A percentile compares a stretch with the other conserved stretches of the same genome.
Conservation (phyloP, 1,139 yeast species). For the Nakaseomyces sp. region DNA sequence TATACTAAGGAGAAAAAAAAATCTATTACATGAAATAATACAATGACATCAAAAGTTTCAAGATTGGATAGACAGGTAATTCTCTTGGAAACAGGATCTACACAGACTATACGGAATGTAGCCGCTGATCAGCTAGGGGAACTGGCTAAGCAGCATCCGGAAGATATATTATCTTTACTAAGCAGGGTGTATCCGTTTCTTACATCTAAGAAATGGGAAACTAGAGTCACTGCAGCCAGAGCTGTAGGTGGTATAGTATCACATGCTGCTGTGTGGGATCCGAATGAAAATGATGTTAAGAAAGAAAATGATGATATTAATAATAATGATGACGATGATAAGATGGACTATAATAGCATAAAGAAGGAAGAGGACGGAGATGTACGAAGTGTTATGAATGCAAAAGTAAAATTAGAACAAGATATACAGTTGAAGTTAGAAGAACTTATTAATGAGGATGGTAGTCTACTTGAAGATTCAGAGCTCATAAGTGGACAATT, state of each 20-base stretch:
- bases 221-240: slow-evolving; percentile 87
- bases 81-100: slow-evolving; percentile 87
- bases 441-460: slow-evolving; percentile 60
- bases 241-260: slow-evolving; percentile 91
- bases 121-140: slow-evolving; percentile 98
- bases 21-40: too few species aligned
- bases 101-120: slow-evolving; percentile 85
- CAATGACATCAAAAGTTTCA: slow-evolving; percentile 32
- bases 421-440: slow-evolving; percentile 46
- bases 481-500: neutral
- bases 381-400: slow-evolving; percentile 8
- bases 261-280: slow-evolving; percentile 78
- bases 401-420: slow-evolving; percentile 37
- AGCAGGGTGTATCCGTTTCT: slow-evolving; percentile 89
- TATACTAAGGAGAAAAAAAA: too few species aligned
- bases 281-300: slow-evolving; percentile 37
- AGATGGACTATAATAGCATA: slow-evolving; percentile 21
- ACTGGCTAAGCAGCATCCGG: slow-evolving; percentile 89
- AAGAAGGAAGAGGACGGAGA: slow-evolving; percentile 21
- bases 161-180: slow-evolving; percentile 72
- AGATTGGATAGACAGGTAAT: slow-evolving; percentile 66
- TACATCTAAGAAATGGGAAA: slow-evolving; percentile 84
- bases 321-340: too few species aligned
- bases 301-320: slow-evolving; percentile 9
- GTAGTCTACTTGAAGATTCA: slow-evolving; percentile 51